Evolutionary conservation across 2,329 filamentous ascomycete genomes (phyloP), one percentile per base, ranked within the genome.

Genomic region (Helotiales sp.): DNA sequence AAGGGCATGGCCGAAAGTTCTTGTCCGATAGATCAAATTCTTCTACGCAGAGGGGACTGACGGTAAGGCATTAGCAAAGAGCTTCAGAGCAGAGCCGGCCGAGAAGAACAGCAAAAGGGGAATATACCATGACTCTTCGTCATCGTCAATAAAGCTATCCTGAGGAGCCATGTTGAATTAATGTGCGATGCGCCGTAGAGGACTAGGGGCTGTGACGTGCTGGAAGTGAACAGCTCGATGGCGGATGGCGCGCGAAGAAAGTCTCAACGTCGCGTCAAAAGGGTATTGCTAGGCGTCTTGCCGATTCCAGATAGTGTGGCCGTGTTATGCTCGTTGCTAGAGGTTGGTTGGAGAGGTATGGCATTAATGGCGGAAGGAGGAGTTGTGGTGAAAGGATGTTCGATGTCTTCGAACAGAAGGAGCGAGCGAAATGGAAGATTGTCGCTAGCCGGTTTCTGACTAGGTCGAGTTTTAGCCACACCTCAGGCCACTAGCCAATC

Each of bases 11-110:
- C 70, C 89, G 87, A 76, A 99, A 99, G 76, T 96, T 96, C 74
- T 91, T 90, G 80, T 99, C 95, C 40, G 92, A 96, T 51, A 99
- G 86, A 76, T 99, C 96, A 72, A 99, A 96, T 79, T 99, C 96
- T 77, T 99, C 95, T 72, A 99, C 96, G 74, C 95, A 99, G 63
- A 99, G 88, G 67, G 95, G 95, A 75, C 95, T 99, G 69, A 55
- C 70, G 58, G 42, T 22, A 40, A 50, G 55, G 36, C 73, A 75
- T 67, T 62, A 60, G 60, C 51, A 54, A 44, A 48, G 31, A 49
- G 46, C 49, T 29, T 46, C 30, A 44, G 19, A 9, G 30, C 44
- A 25, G 19, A 40, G 31, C 29, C 13, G 22, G 33, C 40, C 22
- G 19, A 61, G 63, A 58, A 27, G 57, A 47, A 52, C 55, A 57